phyloP scores from a whole-genome alignment of 2,329 filamentous ascomycete genomes.

The Microcyclospora pomicola region DNA sequence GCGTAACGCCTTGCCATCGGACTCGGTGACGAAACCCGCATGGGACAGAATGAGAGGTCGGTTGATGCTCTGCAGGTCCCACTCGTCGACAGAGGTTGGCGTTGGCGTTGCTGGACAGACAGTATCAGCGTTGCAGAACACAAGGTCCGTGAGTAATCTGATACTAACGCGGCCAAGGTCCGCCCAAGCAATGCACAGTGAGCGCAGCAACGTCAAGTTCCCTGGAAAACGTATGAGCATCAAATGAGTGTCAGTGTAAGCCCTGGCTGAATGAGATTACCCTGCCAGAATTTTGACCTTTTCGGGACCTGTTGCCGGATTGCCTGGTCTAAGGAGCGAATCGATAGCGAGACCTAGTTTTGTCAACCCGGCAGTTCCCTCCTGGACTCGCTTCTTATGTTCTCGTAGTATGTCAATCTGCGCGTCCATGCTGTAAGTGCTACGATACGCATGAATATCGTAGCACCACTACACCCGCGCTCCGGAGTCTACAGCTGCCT shows the following conservation, averaged over 20 bases:
- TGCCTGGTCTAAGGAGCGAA: not conserved
- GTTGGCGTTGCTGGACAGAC: slow-evolving; percentile 1
- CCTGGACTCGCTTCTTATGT: not conserved
- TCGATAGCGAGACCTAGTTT: slow-evolving; percentile 33
- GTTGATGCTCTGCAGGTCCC: slow-evolving; percentile 29
- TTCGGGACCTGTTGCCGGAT: too few species aligned
- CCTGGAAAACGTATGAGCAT: not conserved
- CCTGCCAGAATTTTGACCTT: too few species aligned
- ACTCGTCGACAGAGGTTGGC: slow-evolving; percentile 25
- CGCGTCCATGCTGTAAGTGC: not conserved
- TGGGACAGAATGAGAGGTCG: slow-evolving; percentile 42
- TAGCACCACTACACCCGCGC: slow-evolving; percentile 6
- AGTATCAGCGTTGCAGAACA: slow-evolving; percentile 16
- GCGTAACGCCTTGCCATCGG: slow-evolving; percentile 31
- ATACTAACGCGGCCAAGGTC: slow-evolving; percentile 22
- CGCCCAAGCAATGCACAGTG: slow-evolving; percentile 25
- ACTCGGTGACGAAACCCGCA: slow-evolving; percentile 30
- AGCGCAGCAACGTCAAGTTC: slow-evolving; percentile 19
- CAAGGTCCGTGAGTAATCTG: slow-evolving; percentile 26
- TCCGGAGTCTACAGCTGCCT: slow-evolving; percentile 31
- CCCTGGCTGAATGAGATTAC: too few species aligned
- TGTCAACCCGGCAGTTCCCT: slow-evolving; percentile 11
- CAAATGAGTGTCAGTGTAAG: not conserved
- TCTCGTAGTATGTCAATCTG: not conserved
- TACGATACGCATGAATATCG: slow-evolving; percentile 2